These are phyloP conservation scores for Daedalea quercina DNA, from an alignment of 768 basidiomycete species.

Conservation along the genomic window DNA sequence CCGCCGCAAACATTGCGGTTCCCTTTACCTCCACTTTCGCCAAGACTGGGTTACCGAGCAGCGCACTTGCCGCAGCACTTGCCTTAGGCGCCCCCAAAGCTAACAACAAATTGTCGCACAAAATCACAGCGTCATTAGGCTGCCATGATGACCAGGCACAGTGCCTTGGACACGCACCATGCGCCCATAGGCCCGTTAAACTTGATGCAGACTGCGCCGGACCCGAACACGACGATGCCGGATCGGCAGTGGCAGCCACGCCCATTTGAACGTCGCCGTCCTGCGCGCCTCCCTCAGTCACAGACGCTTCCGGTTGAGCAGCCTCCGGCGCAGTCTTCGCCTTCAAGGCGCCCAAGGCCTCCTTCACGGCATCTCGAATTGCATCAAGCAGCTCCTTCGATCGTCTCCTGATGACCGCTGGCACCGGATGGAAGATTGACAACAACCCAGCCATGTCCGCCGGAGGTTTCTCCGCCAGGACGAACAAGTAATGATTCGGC, in stretches of 20 bases:
- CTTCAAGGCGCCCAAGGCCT: background rate
- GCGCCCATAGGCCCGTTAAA: slow-evolving; percentile 2
- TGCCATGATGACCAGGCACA: background rate
- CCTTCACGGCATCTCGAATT: slow-evolving; percentile 45
- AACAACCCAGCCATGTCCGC: slow-evolving; percentile 57
- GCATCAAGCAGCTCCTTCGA: slow-evolving; percentile 58
- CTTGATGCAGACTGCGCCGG: background rate
- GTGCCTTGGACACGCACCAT: background rate
- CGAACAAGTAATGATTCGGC: slow-evolving; percentile 68
- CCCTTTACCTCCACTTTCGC: background rate
- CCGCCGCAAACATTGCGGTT: slow-evolving; percentile 16
- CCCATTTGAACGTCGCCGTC: too few species aligned
- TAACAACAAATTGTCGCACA: background rate
- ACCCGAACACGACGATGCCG: background rate
- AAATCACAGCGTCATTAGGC: slow-evolving; percentile 2
- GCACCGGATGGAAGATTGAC: slow-evolving; percentile 50
- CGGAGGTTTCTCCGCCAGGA: slow-evolving; percentile 65
- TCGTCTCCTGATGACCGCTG: slow-evolving; percentile 55
- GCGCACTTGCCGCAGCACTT: slow-evolving; percentile 4
- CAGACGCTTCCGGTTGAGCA: background rate
- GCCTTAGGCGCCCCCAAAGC: background rate
- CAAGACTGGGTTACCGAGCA: slow-evolving; percentile 12
- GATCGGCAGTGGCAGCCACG: background rate
- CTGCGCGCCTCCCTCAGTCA: too few species aligned
- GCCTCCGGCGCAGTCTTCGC: background rate